Conservation (phyloP, 306 rosid genomes). For the Parietaria judaica region DNA sequence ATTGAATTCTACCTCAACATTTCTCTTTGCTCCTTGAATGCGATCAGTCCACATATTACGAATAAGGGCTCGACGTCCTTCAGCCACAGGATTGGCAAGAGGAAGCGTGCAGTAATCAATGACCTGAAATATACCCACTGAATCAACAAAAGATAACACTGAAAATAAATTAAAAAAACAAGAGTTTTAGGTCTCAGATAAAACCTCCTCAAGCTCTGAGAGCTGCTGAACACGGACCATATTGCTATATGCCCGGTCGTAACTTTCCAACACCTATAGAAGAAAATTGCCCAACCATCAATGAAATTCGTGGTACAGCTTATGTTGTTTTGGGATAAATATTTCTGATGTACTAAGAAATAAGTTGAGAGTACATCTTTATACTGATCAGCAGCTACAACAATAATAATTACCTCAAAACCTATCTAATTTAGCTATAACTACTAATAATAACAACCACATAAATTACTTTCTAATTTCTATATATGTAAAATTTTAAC, state of each 20-base stretch:
- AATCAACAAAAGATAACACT: not conserved
- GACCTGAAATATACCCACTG: constrained; percentile 41
- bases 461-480: too few species aligned
- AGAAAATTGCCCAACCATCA: constrained; percentile 3
- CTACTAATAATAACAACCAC: too few species aligned
- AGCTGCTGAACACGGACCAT: constrained; percentile 98
- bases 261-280: constrained; percentile 89
- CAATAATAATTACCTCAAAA: too few species aligned
- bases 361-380: not conserved
- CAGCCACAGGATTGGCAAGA: constrained; percentile 55
- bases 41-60: constrained; percentile 99
- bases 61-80: constrained; percentile 85
- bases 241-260: constrained; percentile 91
- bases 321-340: not conserved
- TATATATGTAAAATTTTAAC: too few species aligned
- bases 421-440: too few species aligned
- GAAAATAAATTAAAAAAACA: not conserved
- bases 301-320: not conserved
- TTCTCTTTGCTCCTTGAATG: constrained; percentile 87
- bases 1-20: constrained; percentile 59
- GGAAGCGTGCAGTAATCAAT: constrained; percentile 95
- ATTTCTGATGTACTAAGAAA: not conserved
- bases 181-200: constrained; percentile 7
- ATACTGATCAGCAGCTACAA: too few species aligned
- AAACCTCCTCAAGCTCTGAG: constrained; percentile 96